A percentile compares a stretch with the other conserved stretches of the same genome.
These are phyloP conservation scores for Picea glauca DNA, from an alignment of 75 land plant species.

Conservation along the genomic window DNA sequence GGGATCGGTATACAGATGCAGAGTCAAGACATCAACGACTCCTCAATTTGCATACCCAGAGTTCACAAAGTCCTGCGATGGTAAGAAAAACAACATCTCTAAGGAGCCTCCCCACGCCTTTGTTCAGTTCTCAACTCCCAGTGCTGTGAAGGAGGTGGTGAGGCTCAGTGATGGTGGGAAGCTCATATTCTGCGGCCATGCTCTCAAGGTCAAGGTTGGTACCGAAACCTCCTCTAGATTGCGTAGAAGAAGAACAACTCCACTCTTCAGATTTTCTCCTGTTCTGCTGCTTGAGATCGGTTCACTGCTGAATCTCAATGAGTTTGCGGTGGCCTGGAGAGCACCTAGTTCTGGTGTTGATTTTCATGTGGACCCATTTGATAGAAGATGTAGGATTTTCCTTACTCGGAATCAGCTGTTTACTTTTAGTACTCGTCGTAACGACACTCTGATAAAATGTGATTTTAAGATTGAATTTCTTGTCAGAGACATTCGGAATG, in stretches of 20 bases:
- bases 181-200: constrained; percentile 20
- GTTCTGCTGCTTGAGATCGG: constrained; percentile 59
- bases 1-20: constrained; percentile 71
- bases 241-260: constrained; percentile 25
- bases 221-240: constrained; percentile 34
- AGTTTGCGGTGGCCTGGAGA: constrained; percentile 59
- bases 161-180: constrained; percentile 33
- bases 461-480: constrained; percentile 69
- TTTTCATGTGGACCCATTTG: constrained; percentile 64
- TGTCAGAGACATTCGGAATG: constrained; percentile 45
- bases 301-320: constrained; percentile 35
- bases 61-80: constrained; percentile 14
- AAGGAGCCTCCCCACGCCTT: constrained; percentile 81
- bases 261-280: constrained; percentile 42
- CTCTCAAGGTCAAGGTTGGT: constrained; percentile 38
- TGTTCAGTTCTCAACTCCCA: constrained; percentile 70
- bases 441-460: constrained; percentile 44
- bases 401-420: constrained; percentile 51
- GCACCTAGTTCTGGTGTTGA: constrained; percentile 50
- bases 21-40: constrained; percentile 67
- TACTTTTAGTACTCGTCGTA: constrained; percentile 12
- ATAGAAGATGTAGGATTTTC: constrained; percentile 39
- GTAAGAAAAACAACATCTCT: background rate
- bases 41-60: constrained; percentile 51
- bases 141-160: constrained; percentile 33